A percentile compares a stretch with the other conserved stretches of the same genome.
Conservation (phyloP, 345 rosid genomes). For the Camelina neglecta region DNA sequence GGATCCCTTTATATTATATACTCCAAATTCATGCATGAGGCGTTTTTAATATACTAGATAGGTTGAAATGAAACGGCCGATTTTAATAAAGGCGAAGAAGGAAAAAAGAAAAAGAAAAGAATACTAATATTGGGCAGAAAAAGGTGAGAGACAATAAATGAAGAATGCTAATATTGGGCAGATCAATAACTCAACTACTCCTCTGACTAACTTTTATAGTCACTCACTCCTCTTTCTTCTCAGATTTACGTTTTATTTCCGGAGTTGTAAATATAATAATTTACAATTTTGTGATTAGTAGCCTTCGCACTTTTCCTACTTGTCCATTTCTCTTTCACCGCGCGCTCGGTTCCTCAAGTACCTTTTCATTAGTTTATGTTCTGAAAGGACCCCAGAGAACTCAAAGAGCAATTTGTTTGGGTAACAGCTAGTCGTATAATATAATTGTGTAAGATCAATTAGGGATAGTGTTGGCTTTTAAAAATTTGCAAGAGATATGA, state of each 20-base stretch:
- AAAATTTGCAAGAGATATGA: neutral
- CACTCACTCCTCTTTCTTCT: constrained; percentile 50
- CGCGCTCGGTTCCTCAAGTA: constrained; percentile 25
- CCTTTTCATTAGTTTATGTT: constrained; percentile 28
- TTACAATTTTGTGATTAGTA: constrained; percentile 8
- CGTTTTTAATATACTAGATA: neutral
- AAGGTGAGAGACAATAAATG: constrained; percentile 47
- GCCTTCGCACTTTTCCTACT: constrained; percentile 39
- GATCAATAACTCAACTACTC: constrained; percentile 84
- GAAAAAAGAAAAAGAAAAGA: constrained; percentile 24
- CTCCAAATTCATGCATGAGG: neutral
- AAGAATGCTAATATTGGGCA: constrained; percentile 54
- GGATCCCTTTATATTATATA: neutral
- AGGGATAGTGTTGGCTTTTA: neutral
- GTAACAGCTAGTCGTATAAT: constrained; percentile 12
- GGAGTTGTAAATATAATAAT: neutral
- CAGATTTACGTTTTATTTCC: constrained; percentile 31
- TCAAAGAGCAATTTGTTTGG: constrained; percentile 21
- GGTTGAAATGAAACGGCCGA: constrained; percentile 33
- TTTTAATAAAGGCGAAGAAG: constrained; percentile 17
- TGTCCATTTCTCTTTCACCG: constrained; percentile 33
- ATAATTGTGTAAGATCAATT: neutral
- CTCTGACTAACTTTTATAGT: constrained; percentile 69
- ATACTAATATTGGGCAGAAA: constrained; percentile 63
- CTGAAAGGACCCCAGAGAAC: constrained; percentile 20